phyloP scores from a whole-genome alignment of 2,329 filamentous ascomycete genomes.

The Penicillium vulpinum region DNA sequence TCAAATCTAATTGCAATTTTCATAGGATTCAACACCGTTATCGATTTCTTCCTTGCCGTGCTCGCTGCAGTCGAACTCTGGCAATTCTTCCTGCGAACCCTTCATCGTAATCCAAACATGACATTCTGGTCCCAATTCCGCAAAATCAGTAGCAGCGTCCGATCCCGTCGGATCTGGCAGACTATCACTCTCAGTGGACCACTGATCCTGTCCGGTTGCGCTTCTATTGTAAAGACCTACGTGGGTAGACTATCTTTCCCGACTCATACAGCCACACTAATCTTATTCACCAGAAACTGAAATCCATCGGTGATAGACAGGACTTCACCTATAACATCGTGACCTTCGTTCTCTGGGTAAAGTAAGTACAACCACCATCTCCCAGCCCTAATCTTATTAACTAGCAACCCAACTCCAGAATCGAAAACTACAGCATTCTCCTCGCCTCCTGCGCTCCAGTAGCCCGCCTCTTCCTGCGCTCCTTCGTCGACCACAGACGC shows the following conservation, averaged over 20 bases:
- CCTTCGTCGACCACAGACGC: conserved; percentile 28
- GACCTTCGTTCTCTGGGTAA: conserved; percentile 38
- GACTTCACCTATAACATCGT: conserved; percentile 43
- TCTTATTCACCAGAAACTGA: conserved; percentile 27
- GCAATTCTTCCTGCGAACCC: conserved; percentile 36
- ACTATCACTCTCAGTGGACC: conserved; percentile 36
- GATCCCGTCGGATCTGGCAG: conserved; percentile 39
- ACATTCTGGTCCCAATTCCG: conserved; percentile 32
- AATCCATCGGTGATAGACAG: conserved; percentile 33
- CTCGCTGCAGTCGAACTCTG: conserved; percentile 38
- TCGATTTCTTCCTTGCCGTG: conserved; percentile 35
- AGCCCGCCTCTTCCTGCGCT: conserved; percentile 35
- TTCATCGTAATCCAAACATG: conserved; percentile 24
- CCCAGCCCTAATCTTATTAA: too few relatives aligned
- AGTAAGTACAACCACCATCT: conserved; percentile 25
- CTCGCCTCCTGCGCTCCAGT: conserved; percentile 39
- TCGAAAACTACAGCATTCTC: conserved; percentile 41
- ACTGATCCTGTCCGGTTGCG: conserved; percentile 36
- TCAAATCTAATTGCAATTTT: neutral
- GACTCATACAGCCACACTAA: neutral
- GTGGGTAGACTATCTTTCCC: conserved; percentile 12
- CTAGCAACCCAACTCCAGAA: conserved; percentile 21
- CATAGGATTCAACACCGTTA: conserved; percentile 35
- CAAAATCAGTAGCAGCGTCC: conserved; percentile 31
- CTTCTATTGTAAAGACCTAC: conserved; percentile 41